These are phyloP conservation scores for Mollisia scopiformis DNA, from an alignment of 2,329 filamentous ascomycete species.

Conservation along the genomic window DNA sequence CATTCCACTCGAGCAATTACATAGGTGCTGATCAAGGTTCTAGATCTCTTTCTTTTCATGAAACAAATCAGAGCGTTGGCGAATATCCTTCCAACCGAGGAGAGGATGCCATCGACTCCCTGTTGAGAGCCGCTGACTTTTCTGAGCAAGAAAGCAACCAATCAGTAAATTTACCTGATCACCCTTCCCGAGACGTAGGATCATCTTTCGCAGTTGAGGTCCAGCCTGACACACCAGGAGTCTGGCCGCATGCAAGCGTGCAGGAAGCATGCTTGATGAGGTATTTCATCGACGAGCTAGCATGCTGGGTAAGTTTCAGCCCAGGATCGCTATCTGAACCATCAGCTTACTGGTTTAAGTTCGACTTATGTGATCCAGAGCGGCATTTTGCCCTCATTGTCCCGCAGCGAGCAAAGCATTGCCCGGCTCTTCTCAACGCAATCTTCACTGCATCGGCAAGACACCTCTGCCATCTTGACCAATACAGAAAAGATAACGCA, in stretches of 20 bases:
- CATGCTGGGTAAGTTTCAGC: conserved; percentile 26
- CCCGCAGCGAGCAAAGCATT: conserved; percentile 43
- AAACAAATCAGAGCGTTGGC: background rate
- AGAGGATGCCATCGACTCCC: conserved; percentile 5
- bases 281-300: conserved; percentile 32
- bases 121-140: conserved; percentile 5
- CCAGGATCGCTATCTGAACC: background rate
- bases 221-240: conserved; percentile 6
- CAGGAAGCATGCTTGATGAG: conserved; percentile 31
- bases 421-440: conserved; percentile 40
- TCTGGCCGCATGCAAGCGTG: conserved; percentile 13
- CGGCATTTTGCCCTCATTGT: conserved; percentile 45
- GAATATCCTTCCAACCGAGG: background rate
- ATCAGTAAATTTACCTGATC: background rate
- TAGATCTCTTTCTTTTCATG: background rate
- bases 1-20: background rate
- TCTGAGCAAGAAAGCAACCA: background rate
- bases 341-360: conserved; percentile 24
- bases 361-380: conserved; percentile 46
- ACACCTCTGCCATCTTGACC: conserved; percentile 38
- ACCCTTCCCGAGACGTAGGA: background rate
- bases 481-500: conserved; percentile 31
- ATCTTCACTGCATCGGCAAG: conserved; percentile 41
- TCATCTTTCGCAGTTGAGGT: background rate
- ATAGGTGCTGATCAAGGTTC: background rate